A percentile compares a stretch with the other conserved stretches of the same genome.
Conservation (phyloP, 208 protist genomes). For the Trypanosoma mega region DNA sequence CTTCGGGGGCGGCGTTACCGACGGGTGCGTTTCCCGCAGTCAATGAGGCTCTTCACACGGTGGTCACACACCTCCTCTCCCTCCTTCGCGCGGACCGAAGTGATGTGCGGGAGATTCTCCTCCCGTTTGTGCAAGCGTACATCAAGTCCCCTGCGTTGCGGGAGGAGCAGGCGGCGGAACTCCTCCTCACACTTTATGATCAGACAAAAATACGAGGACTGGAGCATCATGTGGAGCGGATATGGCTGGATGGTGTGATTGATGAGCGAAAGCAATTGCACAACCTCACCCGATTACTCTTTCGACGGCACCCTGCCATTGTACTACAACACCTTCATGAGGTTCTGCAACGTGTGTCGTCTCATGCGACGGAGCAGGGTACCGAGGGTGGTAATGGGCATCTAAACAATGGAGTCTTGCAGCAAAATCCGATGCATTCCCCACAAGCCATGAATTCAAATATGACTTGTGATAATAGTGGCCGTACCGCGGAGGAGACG, state of each 20-base stretch:
- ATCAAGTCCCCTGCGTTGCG: slow-evolving; percentile 55
- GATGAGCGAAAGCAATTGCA: slow-evolving; percentile 65
- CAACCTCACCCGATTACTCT: slow-evolving; percentile 60
- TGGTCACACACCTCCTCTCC: slow-evolving; percentile 39
- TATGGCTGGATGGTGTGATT: slow-evolving; percentile 62
- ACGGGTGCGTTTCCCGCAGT: slow-evolving; percentile 32
- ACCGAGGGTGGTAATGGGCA: not conserved
- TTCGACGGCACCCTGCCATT: slow-evolving; percentile 44
- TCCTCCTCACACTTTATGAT: slow-evolving; percentile 49
- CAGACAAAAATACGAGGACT: slow-evolving; percentile 46
- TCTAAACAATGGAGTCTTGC: slow-evolving; percentile 10
- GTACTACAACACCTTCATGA: slow-evolving; percentile 50
- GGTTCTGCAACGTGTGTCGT: slow-evolving; percentile 24
- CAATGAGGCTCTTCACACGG: slow-evolving; percentile 35
- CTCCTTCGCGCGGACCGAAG: slow-evolving; percentile 35
- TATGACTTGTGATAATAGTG: too few species aligned
- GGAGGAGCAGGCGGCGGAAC: slow-evolving; percentile 44
- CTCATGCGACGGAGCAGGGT: not conserved
- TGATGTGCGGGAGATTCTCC: slow-evolving; percentile 39
- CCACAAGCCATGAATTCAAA: not conserved
- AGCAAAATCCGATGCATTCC: not conserved
- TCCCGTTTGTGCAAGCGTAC: slow-evolving; percentile 59
- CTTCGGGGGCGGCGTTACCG: not conserved
- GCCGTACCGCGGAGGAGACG: slow-evolving; percentile 33
- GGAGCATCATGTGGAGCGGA: slow-evolving; percentile 31